Percentiles rank a stretch among this genome's conserved stretches.
Conservation (phyloP, 1,139 yeast genomes). For the Kodamaea fungicola region DNA sequence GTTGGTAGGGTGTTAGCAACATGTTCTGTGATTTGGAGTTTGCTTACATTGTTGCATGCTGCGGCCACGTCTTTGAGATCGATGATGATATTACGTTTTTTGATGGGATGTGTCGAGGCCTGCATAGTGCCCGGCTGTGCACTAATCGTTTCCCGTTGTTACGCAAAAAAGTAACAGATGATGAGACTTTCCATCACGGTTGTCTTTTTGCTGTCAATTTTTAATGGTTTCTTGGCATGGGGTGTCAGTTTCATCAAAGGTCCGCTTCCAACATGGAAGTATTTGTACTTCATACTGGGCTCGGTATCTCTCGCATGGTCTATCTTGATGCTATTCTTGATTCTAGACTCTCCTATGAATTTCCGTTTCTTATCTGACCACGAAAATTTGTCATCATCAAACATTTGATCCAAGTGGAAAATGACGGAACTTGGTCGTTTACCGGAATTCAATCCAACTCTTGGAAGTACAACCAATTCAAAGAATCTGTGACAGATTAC, state of each 20-base stretch:
- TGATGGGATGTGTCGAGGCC: conserved; percentile 37
- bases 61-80: conserved; percentile 28
- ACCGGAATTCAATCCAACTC: conserved; percentile 21
- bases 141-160: conserved; percentile 35
- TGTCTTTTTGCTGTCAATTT: conserved; percentile 27
- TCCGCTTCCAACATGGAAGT: conserved; percentile 29
- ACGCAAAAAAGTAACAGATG: conserved; percentile 24
- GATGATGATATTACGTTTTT: conserved; percentile 30
- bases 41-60: conserved; percentile 21
- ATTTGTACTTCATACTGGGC: conserved; percentile 28
- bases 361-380: conserved; percentile 28
- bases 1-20: conserved; percentile 27
- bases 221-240: conserved; percentile 29
- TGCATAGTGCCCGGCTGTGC: conserved; percentile 45
- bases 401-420: too few relatives aligned
- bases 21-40: conserved; percentile 26
- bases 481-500: conserved; percentile 23
- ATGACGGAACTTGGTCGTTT: conserved; percentile 1
- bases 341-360: conserved; percentile 45
- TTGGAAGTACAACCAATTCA: conserved; percentile 22
- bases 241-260: conserved; percentile 27
- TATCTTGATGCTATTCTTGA: conserved; percentile 12
- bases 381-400: conserved; percentile 17
- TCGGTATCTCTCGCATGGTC: conserved; percentile 28
- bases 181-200: conserved; percentile 24